Conservation (phyloP, 257 asterid genomes). For the Marsdenia floribunda region DNA sequence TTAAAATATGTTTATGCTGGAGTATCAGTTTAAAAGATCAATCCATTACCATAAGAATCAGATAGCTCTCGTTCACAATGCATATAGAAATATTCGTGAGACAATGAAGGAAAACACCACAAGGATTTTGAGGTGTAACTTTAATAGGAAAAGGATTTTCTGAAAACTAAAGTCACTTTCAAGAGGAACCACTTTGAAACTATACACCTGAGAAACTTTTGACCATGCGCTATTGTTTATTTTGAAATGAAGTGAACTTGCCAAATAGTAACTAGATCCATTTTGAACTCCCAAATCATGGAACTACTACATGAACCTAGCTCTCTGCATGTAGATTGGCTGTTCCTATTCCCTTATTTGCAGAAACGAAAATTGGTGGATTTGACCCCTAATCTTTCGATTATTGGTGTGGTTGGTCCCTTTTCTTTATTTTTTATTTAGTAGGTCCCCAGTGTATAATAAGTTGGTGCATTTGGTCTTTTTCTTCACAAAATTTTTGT, state of each 20-base stretch:
- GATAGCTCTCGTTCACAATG: background rate
- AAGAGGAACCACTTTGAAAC: background rate
- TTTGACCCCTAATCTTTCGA: too few species aligned
- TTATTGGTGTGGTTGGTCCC: too few species aligned
- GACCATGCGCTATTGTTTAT: background rate
- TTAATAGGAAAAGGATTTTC: background rate
- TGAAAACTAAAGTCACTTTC: background rate
- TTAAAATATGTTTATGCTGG: background rate
- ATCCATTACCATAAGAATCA: background rate
- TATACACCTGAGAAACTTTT: background rate
- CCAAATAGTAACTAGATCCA: slow-evolving; percentile 3
- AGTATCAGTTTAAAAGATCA: background rate
- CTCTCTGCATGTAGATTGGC: background rate
- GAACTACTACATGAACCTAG: background rate
- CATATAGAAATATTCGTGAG: background rate
- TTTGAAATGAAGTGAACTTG: background rate
- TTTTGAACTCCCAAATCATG: background rate
- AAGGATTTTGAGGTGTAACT: background rate
- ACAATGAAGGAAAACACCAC: background rate
- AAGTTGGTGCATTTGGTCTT: too few species aligned
- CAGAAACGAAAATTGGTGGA: too few species aligned
- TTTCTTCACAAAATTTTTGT: too few species aligned
- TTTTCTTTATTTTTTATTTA: too few species aligned
- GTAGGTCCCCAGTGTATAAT: too few species aligned
- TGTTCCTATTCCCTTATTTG: background rate